phyloP scores from a whole-genome alignment of 176 grass and related monocot genomes.

The Themeda triandra region DNA sequence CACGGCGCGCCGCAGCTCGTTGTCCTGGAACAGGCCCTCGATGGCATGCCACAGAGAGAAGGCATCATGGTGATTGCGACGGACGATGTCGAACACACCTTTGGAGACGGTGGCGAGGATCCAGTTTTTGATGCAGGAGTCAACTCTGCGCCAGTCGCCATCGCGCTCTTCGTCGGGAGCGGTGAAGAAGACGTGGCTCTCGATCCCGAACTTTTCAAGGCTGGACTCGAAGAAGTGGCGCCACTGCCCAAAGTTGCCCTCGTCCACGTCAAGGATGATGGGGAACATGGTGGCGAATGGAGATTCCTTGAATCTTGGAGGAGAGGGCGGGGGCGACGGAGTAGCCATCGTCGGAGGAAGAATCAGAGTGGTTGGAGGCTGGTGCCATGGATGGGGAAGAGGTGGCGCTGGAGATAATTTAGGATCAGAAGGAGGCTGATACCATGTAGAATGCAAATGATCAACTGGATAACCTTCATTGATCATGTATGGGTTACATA shows the following conservation, averaged over 20 bases:
- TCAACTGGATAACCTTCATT: no score
- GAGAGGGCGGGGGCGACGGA: no score
- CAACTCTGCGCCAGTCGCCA: background rate
- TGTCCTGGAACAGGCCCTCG: background rate
- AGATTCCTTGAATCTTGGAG: no score
- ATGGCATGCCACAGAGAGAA: background rate
- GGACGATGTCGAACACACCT: background rate
- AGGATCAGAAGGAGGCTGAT: no score
- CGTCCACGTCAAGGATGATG: background rate
- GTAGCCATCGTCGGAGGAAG: no score
- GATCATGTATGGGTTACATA: no score
- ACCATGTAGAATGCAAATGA: no score
- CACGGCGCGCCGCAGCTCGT: background rate
- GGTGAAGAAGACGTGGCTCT: fast-evolving
- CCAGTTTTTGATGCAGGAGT: background rate
- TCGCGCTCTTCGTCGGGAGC: fast-evolving
- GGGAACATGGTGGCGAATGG: background rate
- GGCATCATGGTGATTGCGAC: no score
- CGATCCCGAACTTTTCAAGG: background rate
- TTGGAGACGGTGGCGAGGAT: background rate
- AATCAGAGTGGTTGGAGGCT: fast-evolving
- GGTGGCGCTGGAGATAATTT: no score
- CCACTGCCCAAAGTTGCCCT: background rate
- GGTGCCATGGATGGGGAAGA: no score
- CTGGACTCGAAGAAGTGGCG: background rate